Base-by-base conservation (phyloP, 768 basidiomycete genomes). In the Leucogyrophana mollusca region DNA sequence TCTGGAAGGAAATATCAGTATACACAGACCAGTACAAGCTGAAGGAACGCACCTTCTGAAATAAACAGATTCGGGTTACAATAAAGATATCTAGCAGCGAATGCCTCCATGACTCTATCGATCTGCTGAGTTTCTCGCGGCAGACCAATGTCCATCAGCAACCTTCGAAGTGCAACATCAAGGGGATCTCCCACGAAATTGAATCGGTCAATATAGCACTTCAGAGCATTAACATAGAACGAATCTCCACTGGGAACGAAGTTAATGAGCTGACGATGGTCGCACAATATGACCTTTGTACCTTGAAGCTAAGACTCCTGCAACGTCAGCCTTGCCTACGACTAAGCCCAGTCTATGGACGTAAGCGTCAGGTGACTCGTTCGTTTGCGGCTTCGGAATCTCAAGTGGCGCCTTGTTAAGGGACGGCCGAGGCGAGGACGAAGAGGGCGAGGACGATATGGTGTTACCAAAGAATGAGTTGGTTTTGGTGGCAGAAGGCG, bases 91-190 rank as follows among this genome's bases (percentile, higher is more conserved):
- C 88, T 80, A 35, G 73, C 75, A 4, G 95, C 90, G 66, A 99
- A 99, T 0, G 91, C 90, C 67, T 98, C 94, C 58, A 99, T 91
- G 39, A 97, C 91, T 47, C 96, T 79, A 66, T 99, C 96, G 49
- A 99, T 99, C 66, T 98, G 95, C 62, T 99, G 96, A 2, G 96
- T 97, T 72, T 99, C 96, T 45, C 85, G 78, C 3, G 96, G 96
- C 21, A 99, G 77, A 32, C 89, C 82, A 18, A 96, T 82, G 56
- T 94, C 83, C 88, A 96, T 92, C 27, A 99, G 74, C 39, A 99
- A 62, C 58, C 83, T 84, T 33, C 96, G 85, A 34, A 99, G 70
- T 16, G 96, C 90, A 23, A 98, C 82, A 60, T 99, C 96, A 25
- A 99, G 76, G 9, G 96, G 87, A 56, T 92, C 83, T 37, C 78